Evolutionary conservation across 768 basidiomycete species (phyloP).

Genomic region (Tricholoma matsutake): DNA sequence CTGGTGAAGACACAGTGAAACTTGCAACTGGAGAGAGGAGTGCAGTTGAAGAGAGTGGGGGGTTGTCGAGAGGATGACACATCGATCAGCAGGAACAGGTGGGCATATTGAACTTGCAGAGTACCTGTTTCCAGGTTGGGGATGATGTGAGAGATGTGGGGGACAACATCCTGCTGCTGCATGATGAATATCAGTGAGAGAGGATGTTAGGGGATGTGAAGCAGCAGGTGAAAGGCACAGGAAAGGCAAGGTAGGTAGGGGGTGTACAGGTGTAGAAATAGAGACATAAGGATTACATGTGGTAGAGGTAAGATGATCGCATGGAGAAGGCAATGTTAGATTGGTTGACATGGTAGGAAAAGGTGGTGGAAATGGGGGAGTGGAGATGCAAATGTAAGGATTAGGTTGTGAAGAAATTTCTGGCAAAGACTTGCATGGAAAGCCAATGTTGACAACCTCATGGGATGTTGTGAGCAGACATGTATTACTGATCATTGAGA

Average conservation of each 20-base stretch:
- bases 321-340: background rate
- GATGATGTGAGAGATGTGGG: background rate
- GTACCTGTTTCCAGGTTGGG: background rate
- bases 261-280: no score
- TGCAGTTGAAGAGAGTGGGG: constrained; percentile 1
- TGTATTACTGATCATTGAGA: background rate
- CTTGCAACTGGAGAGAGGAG: background rate
- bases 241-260: no score
- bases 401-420: background rate
- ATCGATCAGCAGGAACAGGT: background rate
- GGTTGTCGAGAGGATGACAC: constrained; percentile 1
- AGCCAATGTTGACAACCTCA: constrained; percentile 2
- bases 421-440: background rate
- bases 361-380: background rate
- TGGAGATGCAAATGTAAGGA: background rate
- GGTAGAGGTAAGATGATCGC: background rate
- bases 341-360: background rate
- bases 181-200: no score
- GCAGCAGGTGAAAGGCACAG: no score
- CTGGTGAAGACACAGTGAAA: background rate
- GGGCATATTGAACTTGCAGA: background rate
- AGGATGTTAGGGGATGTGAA: no score
- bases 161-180: no score
- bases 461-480: background rate
- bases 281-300: background rate